A percentile compares a stretch with the other conserved stretches of the same genome.
phyloP scores from a whole-genome alignment of 805 yeast genomes.

The Saturnispora sanitii region DNA sequence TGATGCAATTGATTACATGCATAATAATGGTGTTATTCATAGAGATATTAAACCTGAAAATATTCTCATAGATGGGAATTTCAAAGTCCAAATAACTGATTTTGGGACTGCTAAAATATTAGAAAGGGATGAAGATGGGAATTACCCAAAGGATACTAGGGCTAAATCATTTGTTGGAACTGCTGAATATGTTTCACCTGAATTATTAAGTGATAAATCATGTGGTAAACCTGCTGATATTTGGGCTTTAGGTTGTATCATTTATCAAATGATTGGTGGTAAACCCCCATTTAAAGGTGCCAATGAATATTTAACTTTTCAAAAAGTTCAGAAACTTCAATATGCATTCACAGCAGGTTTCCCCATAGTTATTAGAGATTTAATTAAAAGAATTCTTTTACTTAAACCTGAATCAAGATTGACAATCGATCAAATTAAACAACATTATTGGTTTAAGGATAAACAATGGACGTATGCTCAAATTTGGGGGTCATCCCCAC shows the following conservation, averaged over 20 bases:
- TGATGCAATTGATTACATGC: slow-evolving; percentile 66
- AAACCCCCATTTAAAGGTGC: slow-evolving; percentile 77
- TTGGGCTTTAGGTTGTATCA: slow-evolving; percentile 54
- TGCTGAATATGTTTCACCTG: slow-evolving; percentile 80
- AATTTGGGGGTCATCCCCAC: slow-evolving; percentile 53
- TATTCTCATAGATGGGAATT: slow-evolving; percentile 51
- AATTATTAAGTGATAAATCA: slow-evolving; percentile 60
- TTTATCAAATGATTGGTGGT: slow-evolving; percentile 56
- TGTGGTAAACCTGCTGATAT: slow-evolving; percentile 52
- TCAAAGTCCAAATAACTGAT: slow-evolving; percentile 64
- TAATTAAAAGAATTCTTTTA: slow-evolving; percentile 58
- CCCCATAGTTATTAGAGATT: slow-evolving; percentile 62
- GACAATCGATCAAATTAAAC: slow-evolving; percentile 45
- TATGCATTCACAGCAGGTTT: slow-evolving; percentile 81
- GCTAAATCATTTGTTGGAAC: slow-evolving; percentile 83
- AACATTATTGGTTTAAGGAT: slow-evolving; percentile 52
- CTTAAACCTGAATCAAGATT: slow-evolving; percentile 56
- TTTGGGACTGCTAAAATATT: slow-evolving; percentile 76
- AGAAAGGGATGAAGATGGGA: slow-evolving; percentile 42
- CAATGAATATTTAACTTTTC: slow-evolving; percentile 73
- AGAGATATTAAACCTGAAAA: slow-evolving; percentile 82
- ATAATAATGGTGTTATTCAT: slow-evolving; percentile 65
- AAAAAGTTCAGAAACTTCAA: slow-evolving; percentile 69
- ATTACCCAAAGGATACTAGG: slow-evolving; percentile 54
- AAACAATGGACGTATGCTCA: slow-evolving; percentile 45